Evolutionary conservation across 2,329 filamentous ascomycete species (phyloP), one percentile per base, ranked within the genome.

Genomic region (Pestalotiopsis sp.): DNA sequence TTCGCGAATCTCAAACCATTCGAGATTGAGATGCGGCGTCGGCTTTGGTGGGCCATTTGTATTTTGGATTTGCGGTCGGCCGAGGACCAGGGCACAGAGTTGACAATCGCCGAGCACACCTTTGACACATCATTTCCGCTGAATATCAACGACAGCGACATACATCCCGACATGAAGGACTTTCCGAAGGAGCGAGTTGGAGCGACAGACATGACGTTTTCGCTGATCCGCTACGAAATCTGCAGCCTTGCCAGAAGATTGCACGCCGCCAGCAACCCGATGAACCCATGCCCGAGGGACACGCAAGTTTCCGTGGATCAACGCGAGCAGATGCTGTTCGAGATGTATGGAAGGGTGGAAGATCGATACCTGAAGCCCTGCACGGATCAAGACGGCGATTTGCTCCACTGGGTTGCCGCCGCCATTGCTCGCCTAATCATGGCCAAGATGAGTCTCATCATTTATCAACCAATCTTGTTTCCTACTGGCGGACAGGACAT

Each of bases 41-140:
- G 90, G 1, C 75, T 91, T 0, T 92, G 90, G 83, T 91, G 88
- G 85, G 83, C 85, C 23, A 81, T 92, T 2, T 83, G 86, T 58
- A 83, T 89, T 3, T 75, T 91, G 1, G 90, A 92, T 70, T 80
- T 87, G 9, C 83, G 87, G n/a, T 84, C 86, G 0, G 86, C 88
- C 3, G 88, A 90, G 70, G 86, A 90, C 36, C 86, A 88, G 58
- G 88, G 88, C 1, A 85, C 83, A 2, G 85, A 84, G 23, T 76
- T 87, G 20, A 83, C 80, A 1, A 83, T 88, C 1, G 75, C 81
- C 1, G 78, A 82, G 13, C 76, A 79, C 9, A 81, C 79, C 6
- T 87, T 84, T 52, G 87, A 90, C 70, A 89, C 87, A 0, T 81
- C 81, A 52, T 77, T 86, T 4, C 88, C 89, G 0, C 76, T 86